Conservation (phyloP, 176 grass and related monocot species). For the Bothriochloa decipiens region DNA sequence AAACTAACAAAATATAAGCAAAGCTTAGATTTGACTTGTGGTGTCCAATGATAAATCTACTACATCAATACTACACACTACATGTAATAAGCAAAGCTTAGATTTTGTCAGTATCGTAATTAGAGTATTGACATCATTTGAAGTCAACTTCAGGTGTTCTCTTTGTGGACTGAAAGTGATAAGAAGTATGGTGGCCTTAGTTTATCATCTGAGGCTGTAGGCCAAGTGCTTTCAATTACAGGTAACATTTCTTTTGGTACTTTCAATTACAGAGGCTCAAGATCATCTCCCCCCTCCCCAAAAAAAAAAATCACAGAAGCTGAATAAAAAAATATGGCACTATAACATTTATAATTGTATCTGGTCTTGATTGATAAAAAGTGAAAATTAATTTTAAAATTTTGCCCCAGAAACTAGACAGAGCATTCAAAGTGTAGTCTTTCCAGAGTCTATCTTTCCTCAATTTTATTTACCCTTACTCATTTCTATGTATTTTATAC, state of each 20-base stretch:
- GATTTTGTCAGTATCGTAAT: not conserved
- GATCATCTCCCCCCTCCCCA: too few relatives aligned
- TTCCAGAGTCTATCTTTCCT: too few relatives aligned
- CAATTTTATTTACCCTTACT: too few relatives aligned
- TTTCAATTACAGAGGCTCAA: too few relatives aligned
- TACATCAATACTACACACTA: not conserved
- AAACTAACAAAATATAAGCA: not conserved
- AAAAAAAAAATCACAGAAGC: too few relatives aligned
- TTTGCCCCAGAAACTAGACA: too few relatives aligned
- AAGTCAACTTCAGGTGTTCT: slow-evolving; percentile 58
- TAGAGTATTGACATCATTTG: not conserved
- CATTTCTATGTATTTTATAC: not conserved
- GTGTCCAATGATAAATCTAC: not conserved
- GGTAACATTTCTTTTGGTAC: slow-evolving; percentile 38
- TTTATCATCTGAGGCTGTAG: slow-evolving; percentile 66
- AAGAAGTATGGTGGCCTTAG: slow-evolving; percentile 76
- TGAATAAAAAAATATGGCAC: too few relatives aligned
- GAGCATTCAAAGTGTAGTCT: too few relatives aligned
- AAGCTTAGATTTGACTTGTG: not conserved
- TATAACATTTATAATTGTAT: too few relatives aligned
- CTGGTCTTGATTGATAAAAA: too few relatives aligned
- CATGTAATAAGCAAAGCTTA: not conserved
- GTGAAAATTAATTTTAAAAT: too few relatives aligned
- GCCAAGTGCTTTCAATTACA: slow-evolving; percentile 69
- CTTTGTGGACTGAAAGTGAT: slow-evolving; percentile 79